These are phyloP conservation scores for Batrachochytrium dendrobatidis DNA, from an alignment of 371 early-diverging fungal species.

Conservation along the genomic window DNA sequence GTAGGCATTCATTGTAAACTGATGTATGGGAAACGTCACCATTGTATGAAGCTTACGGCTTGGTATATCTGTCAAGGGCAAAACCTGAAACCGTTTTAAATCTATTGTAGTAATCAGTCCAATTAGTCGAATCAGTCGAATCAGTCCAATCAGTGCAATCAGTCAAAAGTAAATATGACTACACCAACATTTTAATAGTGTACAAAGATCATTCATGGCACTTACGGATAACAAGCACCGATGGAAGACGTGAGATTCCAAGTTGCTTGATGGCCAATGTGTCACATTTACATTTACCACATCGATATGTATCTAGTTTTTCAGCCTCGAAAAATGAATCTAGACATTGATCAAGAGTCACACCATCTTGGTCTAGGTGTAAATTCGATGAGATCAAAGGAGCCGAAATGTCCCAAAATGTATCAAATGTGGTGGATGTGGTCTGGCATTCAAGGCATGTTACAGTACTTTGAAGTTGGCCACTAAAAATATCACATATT, in stretches of 20 bases:
- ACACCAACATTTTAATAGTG: background rate
- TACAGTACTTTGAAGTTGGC: slow-evolving; percentile 40
- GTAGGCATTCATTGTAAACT: slow-evolving; percentile 40
- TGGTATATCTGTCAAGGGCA: background rate
- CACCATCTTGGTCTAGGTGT: background rate
- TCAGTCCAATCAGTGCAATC: background rate
- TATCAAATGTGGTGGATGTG: slow-evolving; percentile 38
- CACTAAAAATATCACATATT: slow-evolving; percentile 42
- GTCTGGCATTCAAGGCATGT: slow-evolving; percentile 38
- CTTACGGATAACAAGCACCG: slow-evolving; percentile 74
- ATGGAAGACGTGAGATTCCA: slow-evolving; percentile 73
- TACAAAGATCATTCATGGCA: background rate
- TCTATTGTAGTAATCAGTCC: slow-evolving; percentile 30
- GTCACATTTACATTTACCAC: slow-evolving; percentile 67
- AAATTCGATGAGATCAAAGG: slow-evolving; percentile 31
- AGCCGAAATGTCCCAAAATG: slow-evolving; percentile 47
- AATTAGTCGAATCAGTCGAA: background rate
- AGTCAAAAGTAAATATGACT: background rate
- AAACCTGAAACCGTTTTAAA: slow-evolving; percentile 67
- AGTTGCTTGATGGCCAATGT: slow-evolving; percentile 69
- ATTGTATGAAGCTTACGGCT: slow-evolving; percentile 67
- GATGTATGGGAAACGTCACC: slow-evolving; percentile 68
- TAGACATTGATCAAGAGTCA: slow-evolving; percentile 32
- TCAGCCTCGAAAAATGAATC: slow-evolving; percentile 28
- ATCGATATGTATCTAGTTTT: slow-evolving; percentile 57